Conservation (phyloP, 73 alveolate genomes). For the Tetrahymena borealis region DNA sequence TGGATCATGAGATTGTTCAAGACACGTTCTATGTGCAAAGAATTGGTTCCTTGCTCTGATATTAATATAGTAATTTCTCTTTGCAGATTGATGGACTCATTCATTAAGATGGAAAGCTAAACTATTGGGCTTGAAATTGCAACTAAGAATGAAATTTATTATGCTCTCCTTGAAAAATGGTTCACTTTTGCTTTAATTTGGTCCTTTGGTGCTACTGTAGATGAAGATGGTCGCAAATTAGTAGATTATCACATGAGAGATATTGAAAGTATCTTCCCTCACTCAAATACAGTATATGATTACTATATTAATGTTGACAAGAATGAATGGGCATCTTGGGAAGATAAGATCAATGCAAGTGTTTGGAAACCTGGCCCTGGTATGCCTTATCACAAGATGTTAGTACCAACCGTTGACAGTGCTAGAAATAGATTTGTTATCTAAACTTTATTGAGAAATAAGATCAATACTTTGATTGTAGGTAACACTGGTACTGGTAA, state of each 20-base stretch:
- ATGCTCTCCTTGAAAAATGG: conserved; percentile 71
- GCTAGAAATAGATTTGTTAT: conserved; percentile 74
- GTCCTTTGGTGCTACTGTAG: conserved; percentile 94
- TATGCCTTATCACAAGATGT: conserved; percentile 83
- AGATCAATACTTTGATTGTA: conserved; percentile 67
- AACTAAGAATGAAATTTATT: conserved; percentile 29
- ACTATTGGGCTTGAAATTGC: conserved; percentile 8
- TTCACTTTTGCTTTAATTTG: conserved; percentile 84
- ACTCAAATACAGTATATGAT: conserved; percentile 82
- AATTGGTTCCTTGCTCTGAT: conserved; percentile 80
- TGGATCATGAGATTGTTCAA: conserved; percentile 63
- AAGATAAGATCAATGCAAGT: conserved; percentile 83
- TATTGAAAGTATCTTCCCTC: conserved; percentile 81
- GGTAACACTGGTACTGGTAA: conserved; percentile 99
- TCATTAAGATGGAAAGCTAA: conserved; percentile 43
- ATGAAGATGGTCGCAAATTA: conserved; percentile 69
- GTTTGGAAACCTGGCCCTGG: conserved; percentile 82
- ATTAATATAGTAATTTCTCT: conserved; percentile 71
- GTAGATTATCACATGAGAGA: conserved; percentile 81
- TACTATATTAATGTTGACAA: conserved; percentile 90
- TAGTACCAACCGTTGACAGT: conserved; percentile 93
- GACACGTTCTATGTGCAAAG: conserved; percentile 75
- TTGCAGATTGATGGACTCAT: conserved; percentile 76
- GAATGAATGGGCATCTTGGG: conserved; percentile 97
- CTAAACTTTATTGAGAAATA: conserved; percentile 3